Evolutionary conservation across 2,329 filamentous ascomycete genomes (phyloP).

Genomic region (Claviceps sorghi): DNA sequence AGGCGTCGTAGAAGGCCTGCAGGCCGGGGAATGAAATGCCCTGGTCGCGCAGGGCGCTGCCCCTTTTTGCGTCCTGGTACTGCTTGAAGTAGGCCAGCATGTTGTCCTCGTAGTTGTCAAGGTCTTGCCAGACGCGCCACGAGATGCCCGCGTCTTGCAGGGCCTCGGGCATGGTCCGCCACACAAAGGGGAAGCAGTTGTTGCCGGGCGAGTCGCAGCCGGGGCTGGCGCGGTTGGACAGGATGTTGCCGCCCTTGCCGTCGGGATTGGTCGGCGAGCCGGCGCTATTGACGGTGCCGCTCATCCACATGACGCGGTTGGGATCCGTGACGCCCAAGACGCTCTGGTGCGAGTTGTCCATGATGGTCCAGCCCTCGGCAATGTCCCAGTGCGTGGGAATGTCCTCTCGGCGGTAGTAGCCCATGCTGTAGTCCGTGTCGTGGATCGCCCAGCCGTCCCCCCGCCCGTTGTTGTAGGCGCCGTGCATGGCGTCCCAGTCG

Average conservation of each 20-base stretch:
- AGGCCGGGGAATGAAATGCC: slow-evolving; percentile 29
- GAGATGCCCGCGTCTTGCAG: slow-evolving; percentile 32
- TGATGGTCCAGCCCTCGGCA: slow-evolving; percentile 36
- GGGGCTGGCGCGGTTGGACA: slow-evolving; percentile 10
- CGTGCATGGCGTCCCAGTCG: slow-evolving; percentile 35
- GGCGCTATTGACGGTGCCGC: slow-evolving; percentile 33
- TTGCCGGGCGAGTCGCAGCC: slow-evolving; percentile 26
- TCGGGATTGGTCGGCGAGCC: slow-evolving; percentile 17
- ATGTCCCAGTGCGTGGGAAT: slow-evolving; percentile 39
- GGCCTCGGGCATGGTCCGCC: slow-evolving; percentile 34
- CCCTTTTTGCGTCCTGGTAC: slow-evolving; percentile 8
- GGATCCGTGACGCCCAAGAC: slow-evolving; percentile 25
- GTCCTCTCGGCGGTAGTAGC: slow-evolving; percentile 33
- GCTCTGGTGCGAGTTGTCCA: slow-evolving; percentile 9
- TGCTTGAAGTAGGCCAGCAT: slow-evolving; percentile 29
- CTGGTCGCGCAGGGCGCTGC: slow-evolving; percentile 6
- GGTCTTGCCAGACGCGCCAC: slow-evolving; percentile 35
- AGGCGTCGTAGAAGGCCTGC: slow-evolving; percentile 32
- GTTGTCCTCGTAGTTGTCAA: slow-evolving; percentile 37
- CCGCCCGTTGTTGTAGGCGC: slow-evolving; percentile 30
- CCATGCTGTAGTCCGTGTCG: slow-evolving; percentile 20
- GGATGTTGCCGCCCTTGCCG: slow-evolving; percentile 29
- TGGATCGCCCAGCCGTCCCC: slow-evolving; percentile 33
- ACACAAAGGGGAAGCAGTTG: slow-evolving; percentile 36
- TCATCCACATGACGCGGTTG: slow-evolving; percentile 24